A percentile compares a stretch with the other conserved stretches of the same genome.
phyloP scores from a whole-genome alignment of 2,329 filamentous ascomycete species.

The Penicillium aurantiogriseum region DNA sequence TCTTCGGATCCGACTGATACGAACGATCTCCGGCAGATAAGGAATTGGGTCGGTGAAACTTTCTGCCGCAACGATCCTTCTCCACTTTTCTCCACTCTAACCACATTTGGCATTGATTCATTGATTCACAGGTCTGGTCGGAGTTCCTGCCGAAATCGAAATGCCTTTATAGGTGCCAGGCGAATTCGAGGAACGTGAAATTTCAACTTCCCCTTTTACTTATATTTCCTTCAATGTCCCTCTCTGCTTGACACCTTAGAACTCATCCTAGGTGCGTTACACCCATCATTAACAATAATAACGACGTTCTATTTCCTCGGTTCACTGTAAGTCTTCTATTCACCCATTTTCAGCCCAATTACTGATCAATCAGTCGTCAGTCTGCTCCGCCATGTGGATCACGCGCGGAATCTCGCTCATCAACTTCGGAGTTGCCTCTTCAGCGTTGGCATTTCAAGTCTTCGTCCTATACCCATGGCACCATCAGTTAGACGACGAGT shows the following conservation, averaged over 20 bases:
- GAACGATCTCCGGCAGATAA: not conserved
- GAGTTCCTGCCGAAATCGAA: not conserved
- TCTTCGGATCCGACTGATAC: slow-evolving; percentile 3
- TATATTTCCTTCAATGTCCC: not conserved
- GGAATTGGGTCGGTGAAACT: not conserved
- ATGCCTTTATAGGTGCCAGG: not conserved
- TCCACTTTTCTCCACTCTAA: not conserved
- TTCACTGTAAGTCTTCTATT: not conserved
- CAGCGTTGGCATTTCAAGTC: slow-evolving; percentile 65
- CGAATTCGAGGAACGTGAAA: not conserved
- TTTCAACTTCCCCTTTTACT: not conserved
- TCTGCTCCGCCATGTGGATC: slow-evolving; percentile 39
- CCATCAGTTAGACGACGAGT: slow-evolving; percentile 62
- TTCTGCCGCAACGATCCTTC: not conserved
- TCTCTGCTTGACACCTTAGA: not conserved
- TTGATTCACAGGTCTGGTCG: not conserved
- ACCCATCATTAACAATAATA: not conserved
- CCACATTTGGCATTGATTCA: not conserved
- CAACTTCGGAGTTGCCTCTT: slow-evolving; percentile 65
- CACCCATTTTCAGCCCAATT: not conserved
- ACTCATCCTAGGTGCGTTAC: not conserved
- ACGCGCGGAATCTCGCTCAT: slow-evolving; percentile 58
- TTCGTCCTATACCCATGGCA: slow-evolving; percentile 71
- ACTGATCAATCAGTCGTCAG: not conserved
- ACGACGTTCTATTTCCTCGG: not conserved